phyloP scores from a whole-genome alignment of 2,329 filamentous ascomycete species.

The Sarocladium kiliense region DNA sequence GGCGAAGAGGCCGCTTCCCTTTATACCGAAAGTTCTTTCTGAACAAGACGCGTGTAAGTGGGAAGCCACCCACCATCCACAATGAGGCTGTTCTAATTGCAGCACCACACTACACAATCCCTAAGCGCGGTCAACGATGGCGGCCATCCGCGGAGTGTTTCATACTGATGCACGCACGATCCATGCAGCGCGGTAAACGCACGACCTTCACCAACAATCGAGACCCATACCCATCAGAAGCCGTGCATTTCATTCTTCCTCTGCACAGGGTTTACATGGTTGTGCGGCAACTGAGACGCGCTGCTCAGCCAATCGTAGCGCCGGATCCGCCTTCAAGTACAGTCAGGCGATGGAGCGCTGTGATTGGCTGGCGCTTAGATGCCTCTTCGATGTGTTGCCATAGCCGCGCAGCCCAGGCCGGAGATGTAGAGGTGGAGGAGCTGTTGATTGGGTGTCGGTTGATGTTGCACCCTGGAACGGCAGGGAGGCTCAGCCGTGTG shows the following conservation, averaged over 20 bases:
- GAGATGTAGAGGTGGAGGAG: not conserved
- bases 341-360: not conserved
- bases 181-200: slow-evolving; percentile 3
- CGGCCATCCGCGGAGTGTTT: slow-evolving; percentile 7
- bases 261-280: not conserved
- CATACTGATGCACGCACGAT: slow-evolving; percentile 4
- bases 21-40: not conserved
- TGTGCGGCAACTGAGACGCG: slow-evolving; percentile 1
- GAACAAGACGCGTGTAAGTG: not conserved
- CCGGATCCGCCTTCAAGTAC: not conserved
- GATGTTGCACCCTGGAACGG: not conserved
- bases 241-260: not conserved
- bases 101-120: not conserved
- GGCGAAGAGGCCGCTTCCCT: slow-evolving; percentile 2
- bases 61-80: not conserved
- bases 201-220: not conserved
- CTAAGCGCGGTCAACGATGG: slow-evolving; percentile 3
- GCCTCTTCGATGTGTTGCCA: not conserved
- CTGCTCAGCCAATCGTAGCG: slow-evolving; percentile 18
- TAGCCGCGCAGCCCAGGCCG: slow-evolving; percentile 2
- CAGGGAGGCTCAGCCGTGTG: slow-evolving; percentile 14
- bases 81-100: slow-evolving; percentile 2
- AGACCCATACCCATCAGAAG: not conserved
- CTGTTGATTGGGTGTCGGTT: slow-evolving; percentile 5
- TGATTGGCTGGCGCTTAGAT: slow-evolving; percentile 6